Percentiles rank a stretch among this genome's conserved stretches.
phyloP scores from a whole-genome alignment of 257 asterid genomes.

The Gentiana straminea region DNA sequence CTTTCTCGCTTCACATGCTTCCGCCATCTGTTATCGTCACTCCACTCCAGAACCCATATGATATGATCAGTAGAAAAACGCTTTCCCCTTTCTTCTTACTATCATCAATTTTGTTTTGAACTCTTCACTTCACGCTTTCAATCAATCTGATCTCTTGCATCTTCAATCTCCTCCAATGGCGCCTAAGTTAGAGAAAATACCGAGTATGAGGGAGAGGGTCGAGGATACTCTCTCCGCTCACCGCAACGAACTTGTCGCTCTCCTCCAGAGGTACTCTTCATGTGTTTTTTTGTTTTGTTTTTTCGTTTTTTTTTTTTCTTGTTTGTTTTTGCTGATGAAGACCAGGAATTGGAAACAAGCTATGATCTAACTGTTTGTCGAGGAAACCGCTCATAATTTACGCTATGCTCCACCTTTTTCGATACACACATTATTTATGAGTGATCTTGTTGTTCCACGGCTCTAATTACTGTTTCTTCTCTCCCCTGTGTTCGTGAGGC shows the following conservation, averaged over 20 bases:
- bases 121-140: background rate
- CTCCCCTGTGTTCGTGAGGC: too few species aligned
- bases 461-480: too few species aligned
- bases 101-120: background rate
- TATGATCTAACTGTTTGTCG: too few species aligned
- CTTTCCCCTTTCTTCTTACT: background rate
- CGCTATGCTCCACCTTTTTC: too few species aligned
- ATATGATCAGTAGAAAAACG: too few species aligned
- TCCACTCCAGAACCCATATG: background rate
- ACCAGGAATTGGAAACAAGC: too few species aligned
- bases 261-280: conserved; percentile 56
- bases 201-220: conserved; percentile 82
- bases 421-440: too few species aligned
- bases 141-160: background rate
- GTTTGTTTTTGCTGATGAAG: background rate
- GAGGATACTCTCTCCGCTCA: conserved; percentile 92
- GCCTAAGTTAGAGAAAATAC: conserved; percentile 39
- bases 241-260: conserved; percentile 82
- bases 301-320: background rate
- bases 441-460: too few species aligned
- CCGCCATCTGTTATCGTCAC: background rate
- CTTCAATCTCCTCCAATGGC: conserved; percentile 23
- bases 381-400: too few species aligned
- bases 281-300: background rate
- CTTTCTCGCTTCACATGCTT: background rate